These are phyloP conservation scores for Omphalotus guepiniiformis DNA, from an alignment of 768 basidiomycete species.

Conservation along the genomic window DNA sequence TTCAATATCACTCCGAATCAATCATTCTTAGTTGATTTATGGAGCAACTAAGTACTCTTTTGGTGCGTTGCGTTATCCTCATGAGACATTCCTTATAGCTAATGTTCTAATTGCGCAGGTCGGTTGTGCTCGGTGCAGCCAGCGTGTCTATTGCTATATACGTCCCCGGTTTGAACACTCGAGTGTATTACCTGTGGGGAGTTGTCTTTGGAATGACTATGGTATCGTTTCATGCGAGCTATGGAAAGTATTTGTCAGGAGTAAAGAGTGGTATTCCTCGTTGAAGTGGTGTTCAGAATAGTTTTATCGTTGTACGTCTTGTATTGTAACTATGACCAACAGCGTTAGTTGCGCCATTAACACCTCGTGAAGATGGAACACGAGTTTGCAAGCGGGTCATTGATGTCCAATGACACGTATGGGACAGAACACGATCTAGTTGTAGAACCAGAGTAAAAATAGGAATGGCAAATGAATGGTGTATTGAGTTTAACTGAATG, in stretches of 20 bases:
- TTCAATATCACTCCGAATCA: slow-evolving; percentile 32
- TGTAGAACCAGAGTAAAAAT: no score
- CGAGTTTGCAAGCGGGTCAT: no score
- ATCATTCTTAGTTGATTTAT: slow-evolving; percentile 31
- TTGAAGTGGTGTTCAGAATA: no score
- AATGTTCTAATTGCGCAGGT: slow-evolving; percentile 32
- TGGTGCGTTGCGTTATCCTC: slow-evolving; percentile 25
- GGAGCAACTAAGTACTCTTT: slow-evolving; percentile 31
- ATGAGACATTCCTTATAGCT: slow-evolving; percentile 26
- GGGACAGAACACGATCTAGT: no score
- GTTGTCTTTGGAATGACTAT: slow-evolving; percentile 33
- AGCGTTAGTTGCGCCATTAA: no score
- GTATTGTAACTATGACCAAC: no score
- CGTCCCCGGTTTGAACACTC: slow-evolving; percentile 31
- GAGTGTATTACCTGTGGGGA: slow-evolving; percentile 38
- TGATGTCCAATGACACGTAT: no score
- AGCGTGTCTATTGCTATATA: slow-evolving; percentile 24
- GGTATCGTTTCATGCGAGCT: slow-evolving; percentile 32
- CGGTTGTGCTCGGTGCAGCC: not conserved
- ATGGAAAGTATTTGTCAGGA: slow-evolving; percentile 27
- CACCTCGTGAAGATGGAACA: no score
- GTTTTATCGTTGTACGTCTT: no score
- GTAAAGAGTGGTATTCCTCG: not conserved
- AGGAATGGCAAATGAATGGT: no score
- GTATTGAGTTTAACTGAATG: no score